A percentile compares a stretch with the other conserved stretches of the same genome.
Conservation (phyloP, 805 yeast species). For the Wickerhamomyces pijperi region DNA sequence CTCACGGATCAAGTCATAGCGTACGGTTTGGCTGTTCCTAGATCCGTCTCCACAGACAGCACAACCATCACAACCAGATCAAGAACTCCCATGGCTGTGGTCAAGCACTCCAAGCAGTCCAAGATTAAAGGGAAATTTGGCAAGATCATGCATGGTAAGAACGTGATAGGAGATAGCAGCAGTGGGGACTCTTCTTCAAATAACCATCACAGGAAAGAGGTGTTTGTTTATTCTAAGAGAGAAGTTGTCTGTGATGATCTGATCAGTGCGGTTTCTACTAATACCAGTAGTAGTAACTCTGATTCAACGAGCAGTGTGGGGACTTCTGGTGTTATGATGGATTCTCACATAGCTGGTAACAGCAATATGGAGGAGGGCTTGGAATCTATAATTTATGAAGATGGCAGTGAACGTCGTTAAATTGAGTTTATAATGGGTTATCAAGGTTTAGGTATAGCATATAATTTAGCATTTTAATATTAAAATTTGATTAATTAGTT, state of each 20-base stretch:
- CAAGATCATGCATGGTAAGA: slow-evolving; percentile 1
- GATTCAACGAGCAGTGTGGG: too few relatives aligned
- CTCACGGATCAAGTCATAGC: slow-evolving; percentile 45
- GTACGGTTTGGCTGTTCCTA: slow-evolving; percentile 46
- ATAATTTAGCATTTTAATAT: too few relatives aligned
- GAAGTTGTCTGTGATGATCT: slow-evolving; percentile 26
- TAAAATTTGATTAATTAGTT: too few relatives aligned
- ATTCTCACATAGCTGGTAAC: too few relatives aligned
- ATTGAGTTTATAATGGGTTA: too few relatives aligned
- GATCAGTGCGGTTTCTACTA: background rate
- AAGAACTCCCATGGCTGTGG: background rate
- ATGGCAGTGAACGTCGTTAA: too few relatives aligned
- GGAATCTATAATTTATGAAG: too few relatives aligned
- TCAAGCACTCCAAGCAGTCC: too few relatives aligned
- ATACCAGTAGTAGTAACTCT: too few relatives aligned
- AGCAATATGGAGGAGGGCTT: too few relatives aligned
- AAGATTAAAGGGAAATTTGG: background rate
- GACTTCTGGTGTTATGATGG: too few relatives aligned
- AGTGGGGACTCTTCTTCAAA: slow-evolving; percentile 17
- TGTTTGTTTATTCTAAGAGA: slow-evolving; percentile 31
- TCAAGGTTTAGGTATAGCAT: too few relatives aligned
- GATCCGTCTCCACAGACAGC: slow-evolving; percentile 29
- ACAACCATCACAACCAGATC: slow-evolving; percentile 7
- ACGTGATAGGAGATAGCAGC: slow-evolving; percentile 6
- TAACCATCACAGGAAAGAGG: slow-evolving; percentile 20